phyloP scores from a whole-genome alignment of 192 early-diverging fungal genomes.

The Coemansia sp. region DNA sequence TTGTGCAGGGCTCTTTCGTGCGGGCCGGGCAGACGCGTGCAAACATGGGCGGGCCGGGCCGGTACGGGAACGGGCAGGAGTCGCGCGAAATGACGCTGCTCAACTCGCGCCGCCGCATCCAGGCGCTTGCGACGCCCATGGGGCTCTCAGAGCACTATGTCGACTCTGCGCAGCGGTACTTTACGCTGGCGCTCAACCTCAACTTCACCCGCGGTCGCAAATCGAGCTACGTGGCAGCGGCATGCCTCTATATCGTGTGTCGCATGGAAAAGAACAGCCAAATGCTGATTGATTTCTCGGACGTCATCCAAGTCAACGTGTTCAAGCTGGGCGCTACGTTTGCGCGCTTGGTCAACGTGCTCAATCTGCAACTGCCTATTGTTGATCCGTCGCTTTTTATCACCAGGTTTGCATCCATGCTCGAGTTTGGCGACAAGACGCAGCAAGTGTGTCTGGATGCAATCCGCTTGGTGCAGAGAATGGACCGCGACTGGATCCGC shows the following conservation, averaged over 20 bases:
- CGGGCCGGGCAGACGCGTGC: constrained; percentile 59
- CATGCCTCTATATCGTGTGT: constrained; percentile 89
- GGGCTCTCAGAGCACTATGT: constrained; percentile 67
- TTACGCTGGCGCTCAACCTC: constrained; percentile 73
- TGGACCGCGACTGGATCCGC: constrained; percentile 94
- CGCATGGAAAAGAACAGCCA: constrained; percentile 76
- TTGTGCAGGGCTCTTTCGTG: constrained; percentile 70
- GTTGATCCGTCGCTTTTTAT: constrained; percentile 94
- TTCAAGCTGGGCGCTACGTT: constrained; percentile 85
- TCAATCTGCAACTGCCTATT: constrained; percentile 62
- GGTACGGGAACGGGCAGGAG: constrained; percentile 54
- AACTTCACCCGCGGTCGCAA: constrained; percentile 82
- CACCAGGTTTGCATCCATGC: constrained; percentile 76
- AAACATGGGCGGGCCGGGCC: constrained; percentile 42
- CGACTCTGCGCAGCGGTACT: constrained; percentile 80
- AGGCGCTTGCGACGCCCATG: constrained; percentile 67
- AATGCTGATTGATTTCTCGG: constrained; percentile 96
- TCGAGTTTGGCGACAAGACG: constrained; percentile 90
- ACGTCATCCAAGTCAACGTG: constrained; percentile 77
- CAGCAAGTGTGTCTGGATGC: constrained; percentile 74
- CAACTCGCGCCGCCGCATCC: constrained; percentile 68
- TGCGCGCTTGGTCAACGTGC: constrained; percentile 64
- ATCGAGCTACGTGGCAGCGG: constrained; percentile 70
- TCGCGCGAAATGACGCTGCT: constrained; percentile 66
- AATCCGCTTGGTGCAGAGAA: constrained; percentile 72